Percentiles rank a stretch among this genome's conserved stretches.
phyloP scores from a whole-genome alignment of 345 rosid species.

The Eutrema yunnanense region DNA sequence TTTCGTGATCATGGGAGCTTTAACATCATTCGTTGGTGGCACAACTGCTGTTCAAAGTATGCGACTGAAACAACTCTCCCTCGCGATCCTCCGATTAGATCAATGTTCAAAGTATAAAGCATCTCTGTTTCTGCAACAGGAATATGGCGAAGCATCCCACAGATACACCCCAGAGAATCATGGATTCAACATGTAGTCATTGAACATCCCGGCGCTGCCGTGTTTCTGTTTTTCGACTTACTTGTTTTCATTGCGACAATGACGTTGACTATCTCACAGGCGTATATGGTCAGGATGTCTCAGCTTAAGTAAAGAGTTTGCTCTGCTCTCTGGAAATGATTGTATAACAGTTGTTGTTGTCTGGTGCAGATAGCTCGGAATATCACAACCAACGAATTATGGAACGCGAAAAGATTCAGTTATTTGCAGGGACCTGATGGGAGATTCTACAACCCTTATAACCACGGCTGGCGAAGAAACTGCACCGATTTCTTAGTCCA shows the following conservation, averaged over 20 bases:
- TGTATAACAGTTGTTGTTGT: neutral
- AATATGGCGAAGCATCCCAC: constrained; percentile 45
- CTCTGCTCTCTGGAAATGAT: neutral
- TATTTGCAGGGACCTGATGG: constrained; percentile 81
- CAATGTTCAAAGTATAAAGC: neutral
- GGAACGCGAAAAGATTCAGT: constrained; percentile 62
- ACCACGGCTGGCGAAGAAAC: constrained; percentile 84
- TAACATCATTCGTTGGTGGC: constrained; percentile 47
- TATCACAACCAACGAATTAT: constrained; percentile 82
- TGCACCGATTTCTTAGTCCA: constrained; percentile 69
- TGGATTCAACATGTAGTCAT: constrained; percentile 53
- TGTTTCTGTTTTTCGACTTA: constrained; percentile 55
- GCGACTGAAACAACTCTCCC: constrained; percentile 19
- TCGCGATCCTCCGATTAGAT: neutral
- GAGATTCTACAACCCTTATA: constrained; percentile 81
- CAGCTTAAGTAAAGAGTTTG: neutral
- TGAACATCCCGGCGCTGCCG: constrained; percentile 63
- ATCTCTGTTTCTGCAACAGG: constrained; percentile 43
- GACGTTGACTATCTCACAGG: constrained; percentile 57
- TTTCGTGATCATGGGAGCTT: constrained; percentile 62
- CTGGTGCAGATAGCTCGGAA: constrained; percentile 72
- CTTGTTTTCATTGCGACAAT: constrained; percentile 50
- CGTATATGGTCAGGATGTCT: constrained; percentile 54
- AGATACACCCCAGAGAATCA: constrained; percentile 38
- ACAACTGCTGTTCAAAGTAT: constrained; percentile 68